Conservation (phyloP, 805 yeast genomes). For the Pichia scutulata region DNA sequence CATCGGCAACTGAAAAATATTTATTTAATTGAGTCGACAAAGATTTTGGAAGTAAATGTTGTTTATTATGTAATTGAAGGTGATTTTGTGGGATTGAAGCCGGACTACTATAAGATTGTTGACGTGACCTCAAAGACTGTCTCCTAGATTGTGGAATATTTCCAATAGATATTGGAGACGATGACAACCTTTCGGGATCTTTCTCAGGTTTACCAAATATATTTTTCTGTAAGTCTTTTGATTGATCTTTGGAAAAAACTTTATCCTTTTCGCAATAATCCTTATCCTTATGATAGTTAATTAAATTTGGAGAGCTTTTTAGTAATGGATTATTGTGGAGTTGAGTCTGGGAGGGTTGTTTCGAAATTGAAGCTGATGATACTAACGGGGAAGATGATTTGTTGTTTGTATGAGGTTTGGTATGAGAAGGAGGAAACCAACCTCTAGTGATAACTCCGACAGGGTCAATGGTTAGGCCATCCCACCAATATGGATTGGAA, state of each 20-base stretch:
- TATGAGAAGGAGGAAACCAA: conserved; percentile 67
- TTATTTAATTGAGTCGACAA: not conserved
- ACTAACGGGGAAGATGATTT: not conserved
- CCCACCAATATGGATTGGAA: conserved; percentile 78
- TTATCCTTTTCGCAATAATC: not conserved
- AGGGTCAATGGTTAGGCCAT: conserved; percentile 47
- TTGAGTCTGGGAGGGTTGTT: not conserved
- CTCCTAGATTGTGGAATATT: not conserved
- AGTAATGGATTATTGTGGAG: not conserved
- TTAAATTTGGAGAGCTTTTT: not conserved
- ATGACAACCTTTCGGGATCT: not conserved
- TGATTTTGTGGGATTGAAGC: not conserved
- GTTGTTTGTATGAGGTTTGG: not conserved
- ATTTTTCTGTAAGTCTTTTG: not conserved
- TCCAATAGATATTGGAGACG: not conserved
- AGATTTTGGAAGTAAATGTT: not conserved
- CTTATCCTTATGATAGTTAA: not conserved
- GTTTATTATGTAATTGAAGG: not conserved
- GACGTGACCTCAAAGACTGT: not conserved
- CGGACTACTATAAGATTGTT: not conserved
- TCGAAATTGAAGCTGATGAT: not conserved
- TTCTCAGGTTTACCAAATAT: not conserved
- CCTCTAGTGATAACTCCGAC: conserved; percentile 51
- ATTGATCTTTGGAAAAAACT: not conserved
- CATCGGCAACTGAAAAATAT: not conserved